phyloP scores from a whole-genome alignment of 352 stramenopile species.

The Phytophthora pseudosyringae region DNA sequence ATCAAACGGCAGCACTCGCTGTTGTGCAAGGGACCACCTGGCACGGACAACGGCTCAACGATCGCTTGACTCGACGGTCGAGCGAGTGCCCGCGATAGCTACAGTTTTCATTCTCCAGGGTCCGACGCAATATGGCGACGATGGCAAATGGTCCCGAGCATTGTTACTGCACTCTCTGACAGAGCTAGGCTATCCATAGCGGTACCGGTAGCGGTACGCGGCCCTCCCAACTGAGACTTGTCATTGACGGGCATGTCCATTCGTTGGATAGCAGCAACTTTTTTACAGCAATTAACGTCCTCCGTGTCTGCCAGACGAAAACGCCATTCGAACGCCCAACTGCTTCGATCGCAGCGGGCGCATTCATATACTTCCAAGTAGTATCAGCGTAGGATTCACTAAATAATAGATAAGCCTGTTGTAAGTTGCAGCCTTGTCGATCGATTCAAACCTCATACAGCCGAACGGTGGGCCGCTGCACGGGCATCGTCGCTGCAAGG shows the following conservation, averaged over 20 bases:
- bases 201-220: conserved; percentile 1
- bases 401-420: conserved; percentile 24
- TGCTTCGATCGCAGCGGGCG: conserved; percentile 22
- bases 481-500: conserved; percentile 35
- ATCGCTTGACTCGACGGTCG: too few species aligned
- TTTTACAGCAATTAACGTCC: too few species aligned
- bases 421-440: not conserved
- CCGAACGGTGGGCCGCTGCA: conserved; percentile 20
- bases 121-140: not conserved
- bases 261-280: not conserved
- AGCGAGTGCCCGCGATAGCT: not conserved
- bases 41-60: too few species aligned
- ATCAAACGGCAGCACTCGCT: too few species aligned
- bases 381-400: not conserved
- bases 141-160: not conserved
- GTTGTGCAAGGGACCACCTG: too few species aligned
- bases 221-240: not conserved
- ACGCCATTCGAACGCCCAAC: not conserved
- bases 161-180: conserved; percentile 11
- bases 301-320: not conserved
- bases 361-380: not conserved
- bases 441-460: conserved; percentile 30
- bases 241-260: not conserved
- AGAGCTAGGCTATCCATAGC: conserved; percentile 20
- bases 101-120: not conserved